A percentile compares a stretch with the other conserved stretches of the same genome.
Evolutionary conservation across 2,329 filamentous ascomycete species (phyloP).

Genomic region (Cordyceps farinosa): DNA sequence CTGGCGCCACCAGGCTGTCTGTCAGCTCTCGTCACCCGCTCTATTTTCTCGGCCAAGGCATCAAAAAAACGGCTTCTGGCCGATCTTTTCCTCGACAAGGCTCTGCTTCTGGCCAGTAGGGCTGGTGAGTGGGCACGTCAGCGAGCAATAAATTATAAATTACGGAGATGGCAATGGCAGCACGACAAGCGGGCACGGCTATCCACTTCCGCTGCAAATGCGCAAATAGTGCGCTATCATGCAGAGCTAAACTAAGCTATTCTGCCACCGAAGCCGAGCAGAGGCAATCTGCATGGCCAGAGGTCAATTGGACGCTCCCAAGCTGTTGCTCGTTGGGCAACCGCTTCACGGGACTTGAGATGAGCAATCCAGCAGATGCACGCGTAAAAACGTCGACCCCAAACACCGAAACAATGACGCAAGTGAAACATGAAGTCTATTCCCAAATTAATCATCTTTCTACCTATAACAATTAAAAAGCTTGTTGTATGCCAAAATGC

Average conservation of each 20-base stretch:
- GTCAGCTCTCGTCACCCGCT: not conserved
- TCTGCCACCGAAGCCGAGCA: not conserved
- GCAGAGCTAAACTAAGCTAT: not conserved
- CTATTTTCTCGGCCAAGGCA: not conserved
- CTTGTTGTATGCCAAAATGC: slow-evolving; percentile 6
- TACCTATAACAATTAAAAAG: slow-evolving; percentile 12
- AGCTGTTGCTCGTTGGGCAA: too few species aligned
- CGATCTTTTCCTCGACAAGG: slow-evolving; percentile 4
- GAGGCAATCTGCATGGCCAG: not conserved
- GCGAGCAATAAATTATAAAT: not conserved
- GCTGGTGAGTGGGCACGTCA: slow-evolving; percentile 8
- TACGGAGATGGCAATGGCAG: not conserved
- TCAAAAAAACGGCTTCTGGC: slow-evolving; percentile 2
- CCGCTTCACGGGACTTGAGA: too few species aligned
- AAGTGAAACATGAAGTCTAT: slow-evolving; percentile 6
- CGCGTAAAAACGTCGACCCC: too few species aligned
- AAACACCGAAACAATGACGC: not conserved
- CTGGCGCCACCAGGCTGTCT: not conserved
- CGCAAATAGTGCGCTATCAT: not conserved
- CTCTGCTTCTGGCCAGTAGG: slow-evolving; percentile 3
- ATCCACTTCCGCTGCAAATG: not conserved
- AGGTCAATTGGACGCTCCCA: not conserved
- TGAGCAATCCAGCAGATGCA: too few species aligned
- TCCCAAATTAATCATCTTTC: slow-evolving; percentile 5
- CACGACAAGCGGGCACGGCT: not conserved